Evolutionary conservation across 2,329 filamentous ascomycete species (phyloP), one percentile per base, ranked within the genome.

Genomic region (Microcera coccophila): DNA sequence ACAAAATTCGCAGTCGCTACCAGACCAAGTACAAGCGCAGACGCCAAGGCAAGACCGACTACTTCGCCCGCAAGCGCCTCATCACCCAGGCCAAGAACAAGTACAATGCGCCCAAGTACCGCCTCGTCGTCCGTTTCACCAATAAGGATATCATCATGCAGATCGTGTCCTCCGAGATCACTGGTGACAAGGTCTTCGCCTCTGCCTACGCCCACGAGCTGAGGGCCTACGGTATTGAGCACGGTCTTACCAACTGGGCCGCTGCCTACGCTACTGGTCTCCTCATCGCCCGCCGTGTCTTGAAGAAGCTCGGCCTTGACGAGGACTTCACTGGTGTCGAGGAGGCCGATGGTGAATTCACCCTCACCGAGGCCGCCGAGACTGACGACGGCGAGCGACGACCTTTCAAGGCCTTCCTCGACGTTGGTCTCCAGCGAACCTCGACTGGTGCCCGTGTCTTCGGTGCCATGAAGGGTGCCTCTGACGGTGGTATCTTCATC

Each of bases 71-170:
- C 74, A 97, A 97, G 88, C 87, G 93, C 69, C 82, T 98, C 74
- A 93, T 97, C 81, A 90, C 89, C 79, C 93, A 98, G 83, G 93
- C 93, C 78, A 98, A 97, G 89, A 98, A 98, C 89, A 98, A 98
- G 87, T 98, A 97, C 87, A 95, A 95, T 78, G 87, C 93, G 55
- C 93, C 93, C 76, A 98, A 98, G 84, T 97, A 98, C 86, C 88
- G 93, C 69, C 86, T 98, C 68, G 93, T 98, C 60, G 89, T 98
- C 71, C 93, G 93, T 73, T 95, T 95, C 86, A 94, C 89, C 81
- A 95, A 97, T 86, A 89, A 90, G 75, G 91, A 98, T 82, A 95
- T 97, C 79, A 87, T 97, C 78, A 84, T 83, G 77, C 93, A 98
- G 81, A 93, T 98, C 71, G 83, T 98, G 71, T 86, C 81, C 69